Evolutionary conservation across 2,329 filamentous ascomycete species (phyloP), one percentile per base, ranked within the genome.

Genomic region (Stachybotrys echinatus): DNA sequence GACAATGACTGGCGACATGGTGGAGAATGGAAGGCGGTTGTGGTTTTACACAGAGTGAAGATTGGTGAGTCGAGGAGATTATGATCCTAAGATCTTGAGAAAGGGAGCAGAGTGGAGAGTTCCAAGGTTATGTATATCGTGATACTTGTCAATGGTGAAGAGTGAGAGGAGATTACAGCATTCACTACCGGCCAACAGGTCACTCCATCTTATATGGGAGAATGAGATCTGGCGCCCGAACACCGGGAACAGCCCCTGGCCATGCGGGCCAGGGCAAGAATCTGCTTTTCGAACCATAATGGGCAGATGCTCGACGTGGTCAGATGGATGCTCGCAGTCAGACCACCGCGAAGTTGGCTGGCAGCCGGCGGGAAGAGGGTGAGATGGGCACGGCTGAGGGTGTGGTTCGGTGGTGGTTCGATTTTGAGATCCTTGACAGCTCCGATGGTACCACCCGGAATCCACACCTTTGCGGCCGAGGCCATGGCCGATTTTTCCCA

Each of bases 1-100:
- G 49, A 60, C 55, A 52, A 59, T 56, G 48, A 59, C 55, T 42
- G 64, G 53, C 55, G 55, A 58, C 63, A 66, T 66, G 51, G 39
- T 50, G 59, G 5, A 5, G 12, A 51, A 52, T 52, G 46, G 45
- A 52, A 22, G 8, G 47, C 56, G 38, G 48, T 52, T 55, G 51
- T 44, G 50, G 48, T 50, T 48, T 40, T 40, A 34, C 27, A 34
- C 27, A 8, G 27, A 5, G 27, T 34, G 27, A 14, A 34, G 27
- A 47, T n/a, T n/a, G 39, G 45, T 48, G 51, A n/a, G 42, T 34
- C 14, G 46, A 55, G 48, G 50, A 55, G 54, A 55, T 58, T 50
- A 51, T 54, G 47, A 48, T 5, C 37, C 34, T 45, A 44, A 12
- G 48, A 45, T 42, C 39, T 49, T 39, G 37, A 40, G 38, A 20